Evolutionary conservation across 257 asterid genomes (phyloP).

Genomic region (Rubia yunnanensis): DNA sequence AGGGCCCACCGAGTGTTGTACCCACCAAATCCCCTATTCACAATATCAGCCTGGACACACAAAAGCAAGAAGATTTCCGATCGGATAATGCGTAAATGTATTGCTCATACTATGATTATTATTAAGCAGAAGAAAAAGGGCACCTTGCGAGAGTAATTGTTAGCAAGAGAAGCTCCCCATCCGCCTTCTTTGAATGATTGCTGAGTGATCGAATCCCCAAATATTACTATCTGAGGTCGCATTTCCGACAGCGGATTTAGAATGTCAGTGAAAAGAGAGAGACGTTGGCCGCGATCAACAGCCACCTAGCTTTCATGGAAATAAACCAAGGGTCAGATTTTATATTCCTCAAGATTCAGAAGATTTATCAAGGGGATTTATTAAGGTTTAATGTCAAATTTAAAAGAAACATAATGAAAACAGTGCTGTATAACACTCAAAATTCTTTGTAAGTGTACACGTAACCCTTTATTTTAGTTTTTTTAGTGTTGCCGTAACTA

Average conservation of each 20-base stretch:
- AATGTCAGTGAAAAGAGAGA: background rate
- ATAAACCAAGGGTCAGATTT: too few relatives aligned
- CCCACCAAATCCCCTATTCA: constrained; percentile 91
- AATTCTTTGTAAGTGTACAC: too few relatives aligned
- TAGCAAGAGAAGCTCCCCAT: constrained; percentile 91
- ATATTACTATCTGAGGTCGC: constrained; percentile 79
- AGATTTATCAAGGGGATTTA: too few relatives aligned
- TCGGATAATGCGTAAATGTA: background rate
- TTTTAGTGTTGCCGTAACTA: too few relatives aligned
- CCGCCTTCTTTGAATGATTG: constrained; percentile 72
- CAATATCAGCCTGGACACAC: constrained; percentile 56
- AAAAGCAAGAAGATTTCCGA: background rate
- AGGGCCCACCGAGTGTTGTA: constrained; percentile 92
- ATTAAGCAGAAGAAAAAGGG: background rate
- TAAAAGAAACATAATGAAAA: too few relatives aligned
- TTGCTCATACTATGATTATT: background rate
- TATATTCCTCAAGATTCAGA: too few relatives aligned
- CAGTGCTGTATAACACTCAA: too few relatives aligned
- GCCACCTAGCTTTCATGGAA: too few relatives aligned
- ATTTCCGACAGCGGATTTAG: constrained; percentile 7
- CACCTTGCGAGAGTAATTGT: constrained; percentile 72
- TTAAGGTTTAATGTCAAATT: too few relatives aligned
- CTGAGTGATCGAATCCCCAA: constrained; percentile 87
- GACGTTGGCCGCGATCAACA: background rate
- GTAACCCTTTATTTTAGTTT: too few relatives aligned